Evolutionary conservation across 306 rosid species (phyloP), one percentile per base, ranked within the genome.

Genomic region (Malus sieversii): DNA sequence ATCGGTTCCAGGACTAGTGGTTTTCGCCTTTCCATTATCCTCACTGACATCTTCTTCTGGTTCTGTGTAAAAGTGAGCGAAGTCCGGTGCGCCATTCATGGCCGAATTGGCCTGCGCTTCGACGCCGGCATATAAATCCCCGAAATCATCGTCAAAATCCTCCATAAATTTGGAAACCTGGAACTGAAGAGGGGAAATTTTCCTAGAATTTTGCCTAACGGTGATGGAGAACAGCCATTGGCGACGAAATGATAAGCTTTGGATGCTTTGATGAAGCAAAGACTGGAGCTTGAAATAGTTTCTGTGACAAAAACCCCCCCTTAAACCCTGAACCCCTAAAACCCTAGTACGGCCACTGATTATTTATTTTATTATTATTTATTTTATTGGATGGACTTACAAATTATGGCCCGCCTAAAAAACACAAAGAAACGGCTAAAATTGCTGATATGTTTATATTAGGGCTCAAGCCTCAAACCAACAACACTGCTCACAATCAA

Each of bases 121-220:
- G 35, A 78, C 70, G 52, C 80, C 86, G 15, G 86, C 75, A 68
- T 89, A 87, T 70, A 89, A 82, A 33, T 85, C 87, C 46, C 94
- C 91, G 35, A 89, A 89, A 71, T 89, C 88, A 53, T 89, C 94
- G 22, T 84, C 85, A 4, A 82, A 76, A 22, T 53, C 80, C 65
- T 60, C 86, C 92, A 88, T 84, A 61, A 35, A 27, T 13, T 12
- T 42, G 19, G 16, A 5, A 66, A 20, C 33, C 22, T 22, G 42
- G 23, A 58, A 29, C 5, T 40, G 40, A 10, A 57, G 66, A 59
- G 51, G 10, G 40, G 63, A 22, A 33, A n/a, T 9, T 22, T 6
- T 45, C 32, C 29, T 27, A 44, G 38, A 33, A 33, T 42, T 75
- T 59, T 44, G n/a, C 16, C 19, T 25, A 20, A 63, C 14, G 20